Evolutionary conservation across 257 asterid species (phyloP).

Genomic region (Scutellaria baicalensis): DNA sequence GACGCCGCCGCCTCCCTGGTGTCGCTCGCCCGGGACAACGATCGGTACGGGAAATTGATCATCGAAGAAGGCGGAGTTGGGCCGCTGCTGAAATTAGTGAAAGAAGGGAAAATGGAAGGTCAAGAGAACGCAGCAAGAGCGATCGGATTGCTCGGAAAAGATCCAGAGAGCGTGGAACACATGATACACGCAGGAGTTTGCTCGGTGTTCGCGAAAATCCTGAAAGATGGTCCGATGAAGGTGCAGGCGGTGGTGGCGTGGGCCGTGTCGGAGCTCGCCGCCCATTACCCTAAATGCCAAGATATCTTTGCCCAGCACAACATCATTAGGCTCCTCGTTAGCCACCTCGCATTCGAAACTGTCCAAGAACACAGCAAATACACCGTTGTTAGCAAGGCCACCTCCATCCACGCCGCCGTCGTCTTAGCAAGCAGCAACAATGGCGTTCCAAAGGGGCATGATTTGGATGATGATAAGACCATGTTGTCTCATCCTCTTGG

Average conservation of each 20-base stretch:
- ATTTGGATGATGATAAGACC: constrained; percentile 38
- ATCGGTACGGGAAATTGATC: constrained; percentile 58
- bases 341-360: constrained; percentile 61
- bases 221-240: constrained; percentile 63
- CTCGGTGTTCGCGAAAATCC: constrained; percentile 53
- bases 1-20: constrained; percentile 69
- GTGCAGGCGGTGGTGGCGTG: constrained; percentile 69
- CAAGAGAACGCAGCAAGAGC: constrained; percentile 66
- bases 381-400: constrained; percentile 51
- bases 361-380: constrained; percentile 74
- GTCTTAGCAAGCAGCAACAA: constrained; percentile 42
- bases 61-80: constrained; percentile 78
- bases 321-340: constrained; percentile 45
- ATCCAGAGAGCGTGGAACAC: constrained; percentile 62
- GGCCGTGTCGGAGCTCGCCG: constrained; percentile 60
- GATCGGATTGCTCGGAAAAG: constrained; percentile 59
- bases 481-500: constrained; percentile 36
- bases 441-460: constrained; percentile 7
- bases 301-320: constrained; percentile 65
- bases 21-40: constrained; percentile 57
- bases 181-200: constrained; percentile 63
- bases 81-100: constrained; percentile 47
- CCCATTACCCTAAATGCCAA: constrained; percentile 54
- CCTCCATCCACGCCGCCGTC: constrained; percentile 65
- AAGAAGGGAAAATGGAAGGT: constrained; percentile 63